A percentile compares a stretch with the other conserved stretches of the same genome.
These are phyloP conservation scores for Suaeda aralocaspica DNA, from an alignment of 148 eudicot genomes.

Conservation along the genomic window DNA sequence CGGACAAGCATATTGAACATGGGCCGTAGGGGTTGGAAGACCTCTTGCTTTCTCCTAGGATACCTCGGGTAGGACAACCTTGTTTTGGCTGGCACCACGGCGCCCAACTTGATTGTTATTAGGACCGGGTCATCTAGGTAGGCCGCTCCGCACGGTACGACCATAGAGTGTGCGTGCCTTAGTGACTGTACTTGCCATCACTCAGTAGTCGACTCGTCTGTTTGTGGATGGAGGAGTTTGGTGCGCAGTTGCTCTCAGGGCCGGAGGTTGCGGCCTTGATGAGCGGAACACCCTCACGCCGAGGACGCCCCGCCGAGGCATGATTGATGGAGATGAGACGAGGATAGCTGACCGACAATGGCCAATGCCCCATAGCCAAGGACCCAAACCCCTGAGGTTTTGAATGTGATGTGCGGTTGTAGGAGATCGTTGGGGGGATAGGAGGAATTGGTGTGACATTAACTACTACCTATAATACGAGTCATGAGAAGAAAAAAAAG, in stretches of 20 bases:
- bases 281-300: slow-evolving; percentile 32
- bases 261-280: slow-evolving; percentile 22
- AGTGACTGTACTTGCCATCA: no score
- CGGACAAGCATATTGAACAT: slow-evolving; percentile 33
- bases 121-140: slow-evolving; percentile 21
- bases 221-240: neutral
- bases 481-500: neutral
- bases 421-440: slow-evolving; percentile 15
- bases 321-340: slow-evolving; percentile 34
- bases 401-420: neutral
- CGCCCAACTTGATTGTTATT: slow-evolving; percentile 15
- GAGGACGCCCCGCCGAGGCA: slow-evolving; percentile 38
- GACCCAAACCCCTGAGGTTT: slow-evolving; percentile 15
- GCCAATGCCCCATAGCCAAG: slow-evolving; percentile 40
- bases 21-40: slow-evolving; percentile 39
- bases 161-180: no score
- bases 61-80: slow-evolving; percentile 16
- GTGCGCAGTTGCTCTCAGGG: neutral
- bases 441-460: slow-evolving; percentile 26
- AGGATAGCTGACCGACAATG: slow-evolving; percentile 33
- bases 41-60: slow-evolving; percentile 38
- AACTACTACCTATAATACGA: neutral
- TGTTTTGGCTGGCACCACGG: slow-evolving; percentile 23
- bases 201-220: neutral
- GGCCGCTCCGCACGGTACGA: no score